Conservation (phyloP, 1,139 yeast genomes). For the Arxiozyma heterogenica region DNA sequence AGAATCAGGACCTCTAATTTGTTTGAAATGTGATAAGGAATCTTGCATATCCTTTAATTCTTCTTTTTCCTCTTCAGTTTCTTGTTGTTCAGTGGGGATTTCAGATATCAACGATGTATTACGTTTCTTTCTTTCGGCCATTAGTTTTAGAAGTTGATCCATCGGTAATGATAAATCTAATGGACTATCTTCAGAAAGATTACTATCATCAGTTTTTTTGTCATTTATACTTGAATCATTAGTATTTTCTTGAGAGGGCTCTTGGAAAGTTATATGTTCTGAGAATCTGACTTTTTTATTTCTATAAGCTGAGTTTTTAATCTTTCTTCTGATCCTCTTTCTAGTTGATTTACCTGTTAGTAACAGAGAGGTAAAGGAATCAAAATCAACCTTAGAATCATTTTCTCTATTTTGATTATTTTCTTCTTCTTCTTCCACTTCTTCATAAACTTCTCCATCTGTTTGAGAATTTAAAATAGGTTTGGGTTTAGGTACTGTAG, state of each 20-base stretch:
- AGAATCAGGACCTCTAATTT: constrained; percentile 54
- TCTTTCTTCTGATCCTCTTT: constrained; percentile 30
- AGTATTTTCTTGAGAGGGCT: constrained; percentile 7
- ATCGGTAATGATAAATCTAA: constrained; percentile 60
- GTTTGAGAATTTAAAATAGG: constrained; percentile 50
- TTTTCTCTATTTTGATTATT: constrained; percentile 10
- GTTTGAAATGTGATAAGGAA: constrained; percentile 55
- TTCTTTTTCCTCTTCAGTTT: constrained; percentile 38
- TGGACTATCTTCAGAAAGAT: constrained; percentile 13
- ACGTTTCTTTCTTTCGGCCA: constrained; percentile 31
- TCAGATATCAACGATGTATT: constrained; percentile 24
- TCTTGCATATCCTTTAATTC: constrained; percentile 60
- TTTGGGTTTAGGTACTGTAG: constrained; percentile 59
- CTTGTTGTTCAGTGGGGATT: constrained; percentile 27
- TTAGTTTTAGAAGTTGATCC: constrained; percentile 53
- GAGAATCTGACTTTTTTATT: constrained; percentile 61
- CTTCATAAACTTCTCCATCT: constrained; percentile 30
- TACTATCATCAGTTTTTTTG: constrained; percentile 5
- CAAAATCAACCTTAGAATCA: constrained; percentile 45
- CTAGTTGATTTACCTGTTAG: constrained; percentile 53
- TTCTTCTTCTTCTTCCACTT: constrained; percentile 16
- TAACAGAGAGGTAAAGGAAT: constrained; percentile 64
- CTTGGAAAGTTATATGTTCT: constrained; percentile 43
- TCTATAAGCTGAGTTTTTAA: constrained; percentile 30
- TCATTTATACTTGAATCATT: neutral